A percentile compares a stretch with the other conserved stretches of the same genome.
Evolutionary conservation across 257 asterid genomes (phyloP).

Genomic region (Ocimum tenuiflorum): DNA sequence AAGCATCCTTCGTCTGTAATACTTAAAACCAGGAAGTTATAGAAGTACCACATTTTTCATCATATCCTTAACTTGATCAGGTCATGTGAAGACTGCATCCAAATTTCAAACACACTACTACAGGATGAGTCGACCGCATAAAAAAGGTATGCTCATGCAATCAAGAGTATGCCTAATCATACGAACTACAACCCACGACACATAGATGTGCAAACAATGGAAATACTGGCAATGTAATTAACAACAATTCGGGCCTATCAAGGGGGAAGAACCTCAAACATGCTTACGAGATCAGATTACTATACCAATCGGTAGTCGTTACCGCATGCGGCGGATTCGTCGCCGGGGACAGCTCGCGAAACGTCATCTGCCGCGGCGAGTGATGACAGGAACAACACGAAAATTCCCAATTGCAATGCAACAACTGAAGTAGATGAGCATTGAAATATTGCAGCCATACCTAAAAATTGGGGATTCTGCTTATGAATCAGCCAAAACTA

Average conservation of each 20-base stretch:
- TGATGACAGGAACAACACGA: slow-evolving; percentile 30
- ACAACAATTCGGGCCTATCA: no score
- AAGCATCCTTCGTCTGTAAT: neutral
- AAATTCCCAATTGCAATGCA: slow-evolving; percentile 23
- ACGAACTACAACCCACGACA: neutral
- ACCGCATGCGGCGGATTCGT: slow-evolving; percentile 31
- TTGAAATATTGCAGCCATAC: slow-evolving; percentile 32
- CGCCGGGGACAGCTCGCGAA: slow-evolving; percentile 31
- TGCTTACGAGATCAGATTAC: neutral
- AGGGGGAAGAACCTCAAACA: neutral
- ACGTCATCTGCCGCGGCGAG: slow-evolving; percentile 31
- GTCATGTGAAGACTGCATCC: neutral
- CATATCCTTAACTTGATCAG: neutral
- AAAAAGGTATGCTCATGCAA: neutral
- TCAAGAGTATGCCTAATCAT: slow-evolving; percentile 1
- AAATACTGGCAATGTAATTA: neutral
- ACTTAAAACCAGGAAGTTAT: neutral
- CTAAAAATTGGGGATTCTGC: slow-evolving; percentile 2
- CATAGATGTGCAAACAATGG: neutral
- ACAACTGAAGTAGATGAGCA: slow-evolving; percentile 19
- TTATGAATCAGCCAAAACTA: neutral
- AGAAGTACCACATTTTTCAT: neutral
- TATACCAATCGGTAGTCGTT: slow-evolving; percentile 48
- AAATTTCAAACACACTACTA: no score
- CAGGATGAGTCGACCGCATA: neutral